These are phyloP conservation scores for Nematodospora anomalae DNA, from an alignment of 1,139 yeast species.

Conservation along the genomic window DNA sequence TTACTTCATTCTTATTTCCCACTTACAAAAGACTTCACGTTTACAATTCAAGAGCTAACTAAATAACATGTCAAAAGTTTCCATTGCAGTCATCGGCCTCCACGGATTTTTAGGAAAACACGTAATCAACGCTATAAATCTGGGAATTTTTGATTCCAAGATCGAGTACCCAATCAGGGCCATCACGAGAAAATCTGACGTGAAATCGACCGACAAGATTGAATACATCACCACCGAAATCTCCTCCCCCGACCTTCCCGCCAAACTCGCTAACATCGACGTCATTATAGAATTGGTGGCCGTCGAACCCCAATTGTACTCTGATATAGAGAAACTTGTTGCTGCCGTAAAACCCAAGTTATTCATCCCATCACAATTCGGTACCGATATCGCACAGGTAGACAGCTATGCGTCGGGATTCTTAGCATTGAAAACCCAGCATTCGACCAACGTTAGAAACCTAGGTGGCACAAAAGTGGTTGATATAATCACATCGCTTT, in stretches of 20 bases:
- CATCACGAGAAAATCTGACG: conserved; percentile 45
- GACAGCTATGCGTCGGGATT: conserved; percentile 32
- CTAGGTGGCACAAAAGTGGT: conserved; percentile 43
- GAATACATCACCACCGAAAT: conserved; percentile 39
- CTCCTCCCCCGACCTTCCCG: conserved; percentile 19
- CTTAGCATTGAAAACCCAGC: conserved; percentile 37
- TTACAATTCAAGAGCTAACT: too few species aligned
- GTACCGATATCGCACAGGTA: conserved; percentile 36
- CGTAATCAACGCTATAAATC: conserved; percentile 43
- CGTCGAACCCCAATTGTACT: conserved; percentile 24
- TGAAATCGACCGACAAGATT: conserved; percentile 36
- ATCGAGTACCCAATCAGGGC: conserved; percentile 51
- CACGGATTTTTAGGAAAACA: conserved; percentile 55
- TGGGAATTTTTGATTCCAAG: conserved; percentile 43
- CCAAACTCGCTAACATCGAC: conserved; percentile 48
- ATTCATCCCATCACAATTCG: conserved; percentile 65
- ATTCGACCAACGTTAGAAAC: conserved; percentile 39
- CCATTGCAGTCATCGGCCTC: conserved; percentile 55
- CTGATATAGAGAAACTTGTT: conserved; percentile 34
- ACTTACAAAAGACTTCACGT: too few species aligned
- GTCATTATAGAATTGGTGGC: conserved; percentile 49
- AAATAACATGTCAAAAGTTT: conserved; percentile 18
- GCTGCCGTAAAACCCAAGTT: conserved; percentile 47
- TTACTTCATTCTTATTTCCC: too few species aligned
- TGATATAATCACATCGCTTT: conserved; percentile 45